These are phyloP conservation scores for Aureobasidium melanogenum DNA, from an alignment of 2,329 filamentous ascomycete genomes.

Conservation along the genomic window DNA sequence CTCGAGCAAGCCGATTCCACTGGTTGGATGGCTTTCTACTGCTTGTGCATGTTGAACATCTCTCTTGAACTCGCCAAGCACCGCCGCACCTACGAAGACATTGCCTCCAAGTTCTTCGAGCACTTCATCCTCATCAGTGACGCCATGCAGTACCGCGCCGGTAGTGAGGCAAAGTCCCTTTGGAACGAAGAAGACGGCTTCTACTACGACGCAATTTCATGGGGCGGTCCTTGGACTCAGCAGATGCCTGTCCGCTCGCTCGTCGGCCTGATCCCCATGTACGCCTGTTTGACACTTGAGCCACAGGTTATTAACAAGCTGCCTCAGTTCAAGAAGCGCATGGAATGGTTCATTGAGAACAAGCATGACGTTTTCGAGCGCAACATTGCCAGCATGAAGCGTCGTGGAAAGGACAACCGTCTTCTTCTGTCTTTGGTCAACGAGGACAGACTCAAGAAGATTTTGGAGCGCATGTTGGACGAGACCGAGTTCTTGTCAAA, in stretches of 20 bases:
- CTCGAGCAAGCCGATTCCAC: constrained; percentile 96
- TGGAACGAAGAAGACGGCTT: constrained; percentile 98
- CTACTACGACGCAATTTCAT: constrained; percentile 97
- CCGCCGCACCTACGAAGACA: constrained; percentile 87
- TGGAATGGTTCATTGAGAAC: constrained; percentile 92
- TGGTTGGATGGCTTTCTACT: constrained; percentile 99
- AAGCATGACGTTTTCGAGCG: constrained; percentile 77
- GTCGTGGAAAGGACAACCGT: constrained; percentile 81
- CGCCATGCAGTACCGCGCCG: constrained; percentile 70
- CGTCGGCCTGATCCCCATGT: constrained; percentile 87
- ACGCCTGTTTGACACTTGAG: constrained; percentile 84
- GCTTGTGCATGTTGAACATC: constrained; percentile 93
- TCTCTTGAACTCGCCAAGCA: constrained; percentile 91
- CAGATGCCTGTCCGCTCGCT: constrained; percentile 87
- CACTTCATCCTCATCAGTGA: constrained; percentile 98
- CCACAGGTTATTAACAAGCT: constrained; percentile 88
- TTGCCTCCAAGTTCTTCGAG: constrained; percentile 97
- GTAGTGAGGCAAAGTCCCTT: constrained; percentile 68
- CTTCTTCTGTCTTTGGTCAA: constrained; percentile 84
- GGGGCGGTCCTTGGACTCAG: constrained; percentile 86
- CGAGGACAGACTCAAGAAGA: constrained; percentile 83
- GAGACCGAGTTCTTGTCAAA: constrained; percentile 88
- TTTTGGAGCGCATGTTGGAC: constrained; percentile 84
- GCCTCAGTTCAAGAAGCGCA: constrained; percentile 82
- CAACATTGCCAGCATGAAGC: constrained; percentile 88